Conservation (phyloP, 23 red algal genomes). For the Gracilaria domingensis region DNA sequence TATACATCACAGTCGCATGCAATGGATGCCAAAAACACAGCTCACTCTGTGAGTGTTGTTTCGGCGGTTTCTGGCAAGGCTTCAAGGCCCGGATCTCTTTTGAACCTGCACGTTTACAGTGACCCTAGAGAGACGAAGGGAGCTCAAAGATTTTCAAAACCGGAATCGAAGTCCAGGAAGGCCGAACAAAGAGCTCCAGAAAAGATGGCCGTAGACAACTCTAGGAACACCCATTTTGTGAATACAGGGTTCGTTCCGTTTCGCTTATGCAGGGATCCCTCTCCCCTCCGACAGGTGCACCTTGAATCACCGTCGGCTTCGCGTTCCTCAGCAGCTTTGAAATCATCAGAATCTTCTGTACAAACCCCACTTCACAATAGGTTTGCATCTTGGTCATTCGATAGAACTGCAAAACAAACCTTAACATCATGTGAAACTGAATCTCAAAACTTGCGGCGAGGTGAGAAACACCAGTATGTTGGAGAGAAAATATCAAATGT, state of each 20-base stretch:
- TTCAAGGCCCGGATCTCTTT: neutral
- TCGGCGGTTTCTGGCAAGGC: neutral
- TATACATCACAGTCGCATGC: neutral
- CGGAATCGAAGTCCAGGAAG: neutral
- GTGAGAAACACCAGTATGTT: neutral
- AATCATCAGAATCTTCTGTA: conserved; percentile 21
- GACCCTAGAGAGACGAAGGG: neutral
- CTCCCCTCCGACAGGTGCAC: neutral
- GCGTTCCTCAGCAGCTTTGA: conserved; percentile 2
- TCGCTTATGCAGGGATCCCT: conserved; percentile 12
- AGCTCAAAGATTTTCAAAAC: neutral
- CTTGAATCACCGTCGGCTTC: conserved; percentile 16
- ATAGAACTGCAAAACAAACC: neutral
- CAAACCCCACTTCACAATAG: conserved; percentile 4
- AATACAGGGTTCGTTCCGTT: neutral
- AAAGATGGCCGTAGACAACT: neutral
- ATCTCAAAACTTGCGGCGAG: neutral
- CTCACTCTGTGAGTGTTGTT: neutral
- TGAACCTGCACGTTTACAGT: neutral
- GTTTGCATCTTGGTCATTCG: neutral
- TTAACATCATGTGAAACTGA: neutral
- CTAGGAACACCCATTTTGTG: neutral
- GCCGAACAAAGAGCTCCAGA: neutral
- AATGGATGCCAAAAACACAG: neutral
- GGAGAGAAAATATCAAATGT: neutral